These are phyloP conservation scores for Salix exigua DNA, from an alignment of 345 rosid genomes.

Conservation along the genomic window DNA sequence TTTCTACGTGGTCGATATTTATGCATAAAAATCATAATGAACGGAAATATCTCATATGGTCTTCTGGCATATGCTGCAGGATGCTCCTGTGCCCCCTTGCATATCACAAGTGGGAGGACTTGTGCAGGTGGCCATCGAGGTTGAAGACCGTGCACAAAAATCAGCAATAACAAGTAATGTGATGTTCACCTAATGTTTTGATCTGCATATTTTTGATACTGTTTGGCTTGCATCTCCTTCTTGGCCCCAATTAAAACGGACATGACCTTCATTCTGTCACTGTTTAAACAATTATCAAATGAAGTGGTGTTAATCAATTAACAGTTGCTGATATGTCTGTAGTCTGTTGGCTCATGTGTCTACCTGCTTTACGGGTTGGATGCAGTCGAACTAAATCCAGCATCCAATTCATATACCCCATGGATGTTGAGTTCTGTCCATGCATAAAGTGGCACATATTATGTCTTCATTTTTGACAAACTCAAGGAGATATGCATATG, in stretches of 20 bases:
- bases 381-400: background rate
- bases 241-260: background rate
- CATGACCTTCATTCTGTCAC: background rate
- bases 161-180: slow-evolving; percentile 83
- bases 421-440: background rate
- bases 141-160: slow-evolving; percentile 91
- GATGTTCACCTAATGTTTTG: background rate
- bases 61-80: slow-evolving; percentile 32
- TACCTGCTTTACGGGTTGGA: background rate
- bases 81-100: slow-evolving; percentile 96
- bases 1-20: background rate
- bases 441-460: background rate
- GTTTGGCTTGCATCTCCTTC: background rate
- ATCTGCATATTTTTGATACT: background rate
- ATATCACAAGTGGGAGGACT: slow-evolving; percentile 90
- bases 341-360: background rate
- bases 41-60: background rate
- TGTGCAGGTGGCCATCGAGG: slow-evolving; percentile 93
- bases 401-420: background rate
- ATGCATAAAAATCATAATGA: background rate
- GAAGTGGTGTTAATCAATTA: background rate
- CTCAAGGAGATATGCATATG: background rate
- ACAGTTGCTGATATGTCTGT: background rate
- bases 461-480: background rate
- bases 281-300: background rate